These are phyloP conservation scores for Galeopsis tetrahit DNA, from an alignment of 257 asterid species.

Conservation along the genomic window DNA sequence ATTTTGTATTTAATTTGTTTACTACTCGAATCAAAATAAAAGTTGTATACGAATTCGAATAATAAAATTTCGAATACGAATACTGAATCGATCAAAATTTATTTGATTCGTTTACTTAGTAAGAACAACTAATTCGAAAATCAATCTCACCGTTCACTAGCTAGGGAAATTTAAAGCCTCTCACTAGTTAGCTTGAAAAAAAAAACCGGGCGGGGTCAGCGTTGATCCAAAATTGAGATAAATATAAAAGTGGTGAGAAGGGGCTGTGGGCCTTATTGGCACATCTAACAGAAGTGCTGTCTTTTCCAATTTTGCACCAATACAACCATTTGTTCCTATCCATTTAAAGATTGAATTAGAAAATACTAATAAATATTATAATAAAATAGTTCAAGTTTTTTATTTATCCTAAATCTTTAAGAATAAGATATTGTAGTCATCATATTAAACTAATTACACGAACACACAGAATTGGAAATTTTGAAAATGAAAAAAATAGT, in stretches of 20 bases:
- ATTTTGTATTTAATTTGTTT: no score
- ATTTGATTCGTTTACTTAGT: no score
- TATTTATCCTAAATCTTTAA: background rate
- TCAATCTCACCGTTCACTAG: no score
- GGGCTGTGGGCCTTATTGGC: slow-evolving; percentile 42
- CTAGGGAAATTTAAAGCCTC: no score
- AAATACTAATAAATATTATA: background rate
- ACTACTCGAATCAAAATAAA: no score
- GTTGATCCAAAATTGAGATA: slow-evolving; percentile 15
- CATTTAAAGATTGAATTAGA: background rate
- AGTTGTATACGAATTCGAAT: no score
- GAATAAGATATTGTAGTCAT: background rate
- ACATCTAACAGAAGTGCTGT: slow-evolving; percentile 26
- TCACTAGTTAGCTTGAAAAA: background rate
- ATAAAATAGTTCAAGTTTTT: background rate
- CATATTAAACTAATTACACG: background rate
- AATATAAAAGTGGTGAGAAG: slow-evolving; percentile 28
- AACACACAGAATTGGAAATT: background rate
- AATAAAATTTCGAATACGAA: no score
- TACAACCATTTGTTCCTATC: background rate
- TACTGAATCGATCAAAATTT: no score
- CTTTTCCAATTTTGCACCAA: slow-evolving; percentile 23
- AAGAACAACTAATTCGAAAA: no score
- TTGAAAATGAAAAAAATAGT: background rate
- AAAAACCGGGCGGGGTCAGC: slow-evolving; percentile 22